Evolutionary conservation across 2,329 filamentous ascomycete genomes (phyloP).

Genomic region (Cladosporium sp.): DNA sequence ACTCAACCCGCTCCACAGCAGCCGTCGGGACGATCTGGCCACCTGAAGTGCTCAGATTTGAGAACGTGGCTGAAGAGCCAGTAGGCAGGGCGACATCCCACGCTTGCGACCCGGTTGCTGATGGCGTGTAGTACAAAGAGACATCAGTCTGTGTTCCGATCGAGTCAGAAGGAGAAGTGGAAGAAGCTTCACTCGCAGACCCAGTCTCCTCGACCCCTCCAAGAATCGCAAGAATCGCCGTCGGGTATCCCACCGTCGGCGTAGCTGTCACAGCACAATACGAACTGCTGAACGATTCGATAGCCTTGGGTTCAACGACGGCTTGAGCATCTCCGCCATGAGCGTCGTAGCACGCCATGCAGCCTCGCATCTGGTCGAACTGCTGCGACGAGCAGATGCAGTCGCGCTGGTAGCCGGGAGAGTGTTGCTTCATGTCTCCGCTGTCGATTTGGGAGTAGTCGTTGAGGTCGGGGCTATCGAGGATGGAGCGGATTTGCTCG

Average conservation of each 20-base stretch:
- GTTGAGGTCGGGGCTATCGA: background rate
- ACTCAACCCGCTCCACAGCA: background rate
- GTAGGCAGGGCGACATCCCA: background rate
- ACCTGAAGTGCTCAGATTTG: background rate
- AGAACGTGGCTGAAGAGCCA: background rate
- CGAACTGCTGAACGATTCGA: background rate
- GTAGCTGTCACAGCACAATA: background rate
- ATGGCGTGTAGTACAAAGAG: background rate
- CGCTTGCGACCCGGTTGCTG: background rate
- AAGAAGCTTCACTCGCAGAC: background rate
- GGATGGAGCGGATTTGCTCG: background rate
- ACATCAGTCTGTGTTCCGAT: background rate
- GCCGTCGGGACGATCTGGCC: background rate
- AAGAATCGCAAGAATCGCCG: background rate
- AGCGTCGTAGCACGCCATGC: background rate
- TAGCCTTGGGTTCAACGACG: background rate
- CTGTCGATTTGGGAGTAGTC: background rate
- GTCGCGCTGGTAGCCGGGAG: background rate
- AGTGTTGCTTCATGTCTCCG: background rate
- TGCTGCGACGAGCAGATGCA: conserved; percentile 1
- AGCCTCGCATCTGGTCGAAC: background rate
- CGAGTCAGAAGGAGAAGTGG: background rate
- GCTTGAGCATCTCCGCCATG: background rate
- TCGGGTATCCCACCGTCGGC: background rate
- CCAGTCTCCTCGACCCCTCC: background rate